Evolutionary conservation across 495 filamentous ascomycete species (phyloP).

Genomic region (Xylaria castorea): DNA sequence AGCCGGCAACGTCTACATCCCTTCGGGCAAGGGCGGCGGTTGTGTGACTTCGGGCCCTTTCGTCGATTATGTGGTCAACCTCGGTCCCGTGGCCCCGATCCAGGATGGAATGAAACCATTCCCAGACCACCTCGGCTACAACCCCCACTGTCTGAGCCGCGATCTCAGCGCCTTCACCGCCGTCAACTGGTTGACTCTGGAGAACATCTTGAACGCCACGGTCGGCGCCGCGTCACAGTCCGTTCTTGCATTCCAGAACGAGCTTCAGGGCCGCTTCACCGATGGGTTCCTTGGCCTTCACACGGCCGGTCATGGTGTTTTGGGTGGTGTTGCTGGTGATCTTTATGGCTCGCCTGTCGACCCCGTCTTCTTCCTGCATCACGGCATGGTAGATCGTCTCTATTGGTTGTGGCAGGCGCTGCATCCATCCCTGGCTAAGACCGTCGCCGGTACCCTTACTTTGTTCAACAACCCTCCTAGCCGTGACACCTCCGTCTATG

Average conservation of each 20-base stretch:
- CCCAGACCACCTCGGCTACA: slow-evolving; percentile 43
- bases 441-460: slow-evolving; percentile 62
- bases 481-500: slow-evolving; percentile 48
- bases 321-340: slow-evolving; percentile 69
- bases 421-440: slow-evolving; percentile 50
- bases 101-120: slow-evolving; percentile 30
- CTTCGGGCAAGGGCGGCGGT: slow-evolving; percentile 65
- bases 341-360: slow-evolving; percentile 67
- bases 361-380: slow-evolving; percentile 73
- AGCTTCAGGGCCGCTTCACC: slow-evolving; percentile 57
- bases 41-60: slow-evolving; percentile 70
- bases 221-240: slow-evolving; percentile 43
- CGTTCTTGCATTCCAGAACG: slow-evolving; percentile 60
- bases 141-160: slow-evolving; percentile 70
- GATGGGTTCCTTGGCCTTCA: slow-evolving; percentile 62
- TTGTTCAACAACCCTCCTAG: slow-evolving; percentile 58
- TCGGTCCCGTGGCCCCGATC: slow-evolving; percentile 56
- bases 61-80: slow-evolving; percentile 54
- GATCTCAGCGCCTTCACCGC: slow-evolving; percentile 61
- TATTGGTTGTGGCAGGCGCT: slow-evolving; percentile 76
- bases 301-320: slow-evolving; percentile 67
- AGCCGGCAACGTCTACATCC: slow-evolving; percentile 44
- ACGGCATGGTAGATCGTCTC: slow-evolving; percentile 69
- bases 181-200: slow-evolving; percentile 38
- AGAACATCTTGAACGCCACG: slow-evolving; percentile 56